These are phyloP conservation scores for Phytophthora vignae DNA, from an alignment of 352 stramenopile genomes.

Conservation along the genomic window DNA sequence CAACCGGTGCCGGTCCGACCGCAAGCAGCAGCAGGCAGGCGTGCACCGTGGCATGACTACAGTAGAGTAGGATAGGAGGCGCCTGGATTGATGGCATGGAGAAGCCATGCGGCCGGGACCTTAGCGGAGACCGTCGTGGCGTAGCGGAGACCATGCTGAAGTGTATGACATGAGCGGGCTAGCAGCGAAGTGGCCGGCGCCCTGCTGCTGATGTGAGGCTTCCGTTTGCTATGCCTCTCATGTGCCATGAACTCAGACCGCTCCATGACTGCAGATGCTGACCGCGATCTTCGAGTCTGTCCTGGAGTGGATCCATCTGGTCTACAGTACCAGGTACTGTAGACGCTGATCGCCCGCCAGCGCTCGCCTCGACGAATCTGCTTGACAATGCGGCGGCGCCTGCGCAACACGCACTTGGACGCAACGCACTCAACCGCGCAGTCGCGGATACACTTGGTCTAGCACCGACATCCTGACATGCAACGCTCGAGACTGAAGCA, in stretches of 20 bases:
- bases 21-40: background rate
- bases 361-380: constrained; percentile 19
- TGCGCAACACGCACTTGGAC: constrained; percentile 20
- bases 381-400: constrained; percentile 18
- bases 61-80: constrained; percentile 13
- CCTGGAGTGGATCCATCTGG: constrained; percentile 29
- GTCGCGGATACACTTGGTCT: constrained; percentile 18
- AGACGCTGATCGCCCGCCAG: constrained; percentile 29
- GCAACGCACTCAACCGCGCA: constrained; percentile 10
- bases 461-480: constrained; percentile 1
- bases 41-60: constrained; percentile 22
- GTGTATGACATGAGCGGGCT: background rate
- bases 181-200: constrained; percentile 21
- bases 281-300: constrained; percentile 12
- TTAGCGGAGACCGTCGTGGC: background rate
- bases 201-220: background rate
- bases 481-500: background rate
- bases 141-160: background rate
- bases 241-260: constrained; percentile 1
- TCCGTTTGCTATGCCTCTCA: constrained; percentile 12
- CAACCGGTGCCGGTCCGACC: constrained; percentile 17
- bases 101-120: constrained; percentile 12
- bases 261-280: constrained; percentile 12
- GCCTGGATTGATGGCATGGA: constrained; percentile 18
- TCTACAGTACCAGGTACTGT: constrained; percentile 3